Evolutionary conservation across 2,329 filamentous ascomycete species (phyloP).

Genomic region (Alternaria atra): DNA sequence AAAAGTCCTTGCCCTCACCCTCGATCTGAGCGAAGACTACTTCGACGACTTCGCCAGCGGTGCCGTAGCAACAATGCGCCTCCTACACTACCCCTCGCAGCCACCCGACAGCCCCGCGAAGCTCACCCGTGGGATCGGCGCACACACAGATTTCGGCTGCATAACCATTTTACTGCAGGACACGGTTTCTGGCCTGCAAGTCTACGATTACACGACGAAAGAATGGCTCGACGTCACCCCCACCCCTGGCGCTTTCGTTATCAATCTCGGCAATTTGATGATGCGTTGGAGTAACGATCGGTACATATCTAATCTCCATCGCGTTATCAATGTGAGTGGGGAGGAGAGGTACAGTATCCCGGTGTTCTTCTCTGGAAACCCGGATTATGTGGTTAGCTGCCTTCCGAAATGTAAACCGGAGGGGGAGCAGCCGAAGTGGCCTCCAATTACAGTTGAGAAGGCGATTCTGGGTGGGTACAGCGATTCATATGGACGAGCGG

Average conservation of each 20-base stretch:
- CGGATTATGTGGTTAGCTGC: conserved; percentile 55
- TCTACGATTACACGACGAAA: conserved; percentile 74
- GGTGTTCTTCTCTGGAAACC: conserved; percentile 57
- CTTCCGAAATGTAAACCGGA: conserved; percentile 53
- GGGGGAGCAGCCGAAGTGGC: conserved; percentile 52
- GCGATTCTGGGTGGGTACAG: conserved; percentile 54
- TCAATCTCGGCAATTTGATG: conserved; percentile 74
- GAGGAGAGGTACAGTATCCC: conserved; percentile 54
- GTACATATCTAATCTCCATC: conserved; percentile 55
- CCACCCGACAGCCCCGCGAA: conserved; percentile 49
- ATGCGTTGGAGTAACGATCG: conserved; percentile 55
- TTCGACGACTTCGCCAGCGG: conserved; percentile 50
- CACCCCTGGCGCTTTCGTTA: conserved; percentile 78
- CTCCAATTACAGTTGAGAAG: conserved; percentile 55
- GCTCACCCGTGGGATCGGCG: conserved; percentile 53
- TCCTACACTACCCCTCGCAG: conserved; percentile 56
- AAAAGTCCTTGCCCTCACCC: conserved; percentile 52
- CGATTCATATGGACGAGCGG: conserved; percentile 55
- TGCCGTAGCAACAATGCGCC: conserved; percentile 54
- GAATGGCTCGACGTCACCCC: conserved; percentile 83
- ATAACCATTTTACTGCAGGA: conserved; percentile 58
- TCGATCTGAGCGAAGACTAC: conserved; percentile 50
- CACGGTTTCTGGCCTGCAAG: conserved; percentile 64
- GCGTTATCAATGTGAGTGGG: conserved; percentile 54
- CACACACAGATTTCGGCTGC: conserved; percentile 56